A percentile compares a stretch with the other conserved stretches of the same genome.
Evolutionary conservation across 257 asterid genomes (phyloP).

Genomic region (Ehretia macrophylla): DNA sequence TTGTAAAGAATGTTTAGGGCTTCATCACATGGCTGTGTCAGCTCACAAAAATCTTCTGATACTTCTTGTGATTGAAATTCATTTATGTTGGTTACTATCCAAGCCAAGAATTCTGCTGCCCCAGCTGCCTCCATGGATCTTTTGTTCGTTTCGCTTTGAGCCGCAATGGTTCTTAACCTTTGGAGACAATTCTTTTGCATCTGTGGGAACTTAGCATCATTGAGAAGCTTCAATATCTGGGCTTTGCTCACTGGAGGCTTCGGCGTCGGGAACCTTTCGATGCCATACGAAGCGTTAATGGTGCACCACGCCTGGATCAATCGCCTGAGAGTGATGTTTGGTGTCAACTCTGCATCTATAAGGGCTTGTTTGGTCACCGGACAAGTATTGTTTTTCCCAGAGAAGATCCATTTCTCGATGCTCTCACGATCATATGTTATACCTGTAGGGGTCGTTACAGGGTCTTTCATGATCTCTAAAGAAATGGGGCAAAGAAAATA

Average conservation of each 20-base stretch:
- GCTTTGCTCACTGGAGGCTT: slow-evolving; percentile 50
- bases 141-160: slow-evolving; percentile 51
- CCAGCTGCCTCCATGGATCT: slow-evolving; percentile 61
- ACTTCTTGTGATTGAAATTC: not conserved
- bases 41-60: slow-evolving; percentile 19
- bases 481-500: slow-evolving; percentile 83
- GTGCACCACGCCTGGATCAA: slow-evolving; percentile 84
- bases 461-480: slow-evolving; percentile 78
- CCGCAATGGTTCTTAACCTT: slow-evolving; percentile 54
- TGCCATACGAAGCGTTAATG: slow-evolving; percentile 45
- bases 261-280: slow-evolving; percentile 80
- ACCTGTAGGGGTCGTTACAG: slow-evolving; percentile 67
- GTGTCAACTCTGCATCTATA: slow-evolving; percentile 46
- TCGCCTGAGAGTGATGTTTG: slow-evolving; percentile 76
- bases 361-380: slow-evolving; percentile 66
- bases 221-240: slow-evolving; percentile 50
- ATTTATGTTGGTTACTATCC: slow-evolving; percentile 24
- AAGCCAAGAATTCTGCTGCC: slow-evolving; percentile 48
- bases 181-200: slow-evolving; percentile 34
- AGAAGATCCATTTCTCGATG: slow-evolving; percentile 75
- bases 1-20: slow-evolving; percentile 51
- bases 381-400: slow-evolving; percentile 37
- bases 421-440: slow-evolving; percentile 74
- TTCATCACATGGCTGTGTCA: slow-evolving; percentile 32
- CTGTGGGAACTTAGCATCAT: slow-evolving; percentile 34